Evolutionary conservation across 306 rosid genomes (phyloP), one percentile per base, ranked within the genome.

Genomic region (Pyrus communis): DNA sequence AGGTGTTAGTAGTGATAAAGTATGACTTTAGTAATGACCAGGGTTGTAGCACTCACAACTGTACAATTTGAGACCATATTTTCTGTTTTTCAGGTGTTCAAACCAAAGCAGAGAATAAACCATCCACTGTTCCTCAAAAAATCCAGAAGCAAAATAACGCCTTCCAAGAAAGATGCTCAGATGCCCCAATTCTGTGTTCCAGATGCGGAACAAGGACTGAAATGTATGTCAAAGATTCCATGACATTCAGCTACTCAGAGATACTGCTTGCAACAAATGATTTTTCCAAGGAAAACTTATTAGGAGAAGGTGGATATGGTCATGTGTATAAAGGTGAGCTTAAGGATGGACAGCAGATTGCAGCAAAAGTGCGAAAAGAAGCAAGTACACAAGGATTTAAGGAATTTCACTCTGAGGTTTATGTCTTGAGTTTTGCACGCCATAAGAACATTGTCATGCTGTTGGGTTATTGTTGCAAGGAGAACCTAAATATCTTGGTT

Each of bases 231-330:
- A 89, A 86, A 71, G 92, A 89, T 43, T 86, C 97, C 22, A 85
- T 82, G 91, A 73, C 80, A 70, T 89, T 88, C 70, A 84, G 21
- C 67, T 91, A 83, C 71, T 73, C 85, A 7, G 91, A 93, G 38
- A 87, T 93, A 81, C 88, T 83, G 77, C 57, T 7, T 31, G 93
- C 96, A 33, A 91, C 98, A 61, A 58, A 88, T 43, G 84, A 89
- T 51, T 91, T 93, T 84, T 82, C 96, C 28, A 78, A 78, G 81
- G 90, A 87, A 52, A 93, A 89, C 81, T 85, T 93, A 76, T 49
- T 93, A 82, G 98, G 98, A 74, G 98, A 91, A 86, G 98, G 97
- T 51, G 97, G 98, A 77, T 93, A 86, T 75, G 97, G 93, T 69
- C 87, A 75, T 58, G 97, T 93, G 31, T 91, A 87, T 67, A 89